Evolutionary conservation across 352 stramenopile genomes (phyloP).

Genomic region (Globisporangium nodosum): DNA sequence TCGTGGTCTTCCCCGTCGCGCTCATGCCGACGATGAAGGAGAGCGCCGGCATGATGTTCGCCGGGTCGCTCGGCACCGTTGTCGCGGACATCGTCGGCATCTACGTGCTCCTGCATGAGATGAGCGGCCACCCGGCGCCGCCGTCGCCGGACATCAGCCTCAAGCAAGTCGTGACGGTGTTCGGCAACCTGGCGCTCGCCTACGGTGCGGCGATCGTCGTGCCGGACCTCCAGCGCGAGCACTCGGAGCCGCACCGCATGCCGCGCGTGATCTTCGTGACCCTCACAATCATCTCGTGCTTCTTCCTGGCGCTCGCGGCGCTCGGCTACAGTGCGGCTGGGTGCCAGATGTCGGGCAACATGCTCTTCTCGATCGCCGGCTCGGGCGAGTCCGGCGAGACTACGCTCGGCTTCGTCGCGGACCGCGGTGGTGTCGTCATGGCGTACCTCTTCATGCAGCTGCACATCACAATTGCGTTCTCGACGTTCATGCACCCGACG

Average conservation of each 20-base stretch:
- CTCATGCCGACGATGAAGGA: constrained; percentile 47
- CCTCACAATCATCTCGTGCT: constrained; percentile 26
- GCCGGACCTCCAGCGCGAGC: constrained; percentile 37
- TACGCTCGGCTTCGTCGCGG: constrained; percentile 29
- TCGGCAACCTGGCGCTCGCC: constrained; percentile 50
- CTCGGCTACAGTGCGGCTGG: constrained; percentile 27
- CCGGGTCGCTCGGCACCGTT: constrained; percentile 36
- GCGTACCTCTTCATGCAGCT: constrained; percentile 47
- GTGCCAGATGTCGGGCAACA: constrained; percentile 45
- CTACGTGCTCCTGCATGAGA: constrained; percentile 24
- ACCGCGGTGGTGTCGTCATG: constrained; percentile 30
- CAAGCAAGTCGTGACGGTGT: constrained; percentile 33
- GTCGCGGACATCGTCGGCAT: constrained; percentile 35
- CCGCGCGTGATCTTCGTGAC: constrained; percentile 39
- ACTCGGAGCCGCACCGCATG: constrained; percentile 42
- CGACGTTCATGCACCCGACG: constrained; percentile 36
- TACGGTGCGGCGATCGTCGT: constrained; percentile 48
- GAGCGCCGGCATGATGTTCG: constrained; percentile 25
- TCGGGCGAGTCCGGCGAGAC: constrained; percentile 14
- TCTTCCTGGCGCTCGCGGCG: constrained; percentile 35
- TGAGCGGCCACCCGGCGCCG: constrained; percentile 25
- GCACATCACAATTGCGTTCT: constrained; percentile 46
- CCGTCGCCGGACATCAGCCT: constrained; percentile 30
- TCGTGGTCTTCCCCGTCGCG: constrained; percentile 24
- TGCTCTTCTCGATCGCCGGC: constrained; percentile 42